Base-by-base conservation (phyloP, 1,284 basidiomycete species). In the Sphaerobolus stellatus region DNA sequence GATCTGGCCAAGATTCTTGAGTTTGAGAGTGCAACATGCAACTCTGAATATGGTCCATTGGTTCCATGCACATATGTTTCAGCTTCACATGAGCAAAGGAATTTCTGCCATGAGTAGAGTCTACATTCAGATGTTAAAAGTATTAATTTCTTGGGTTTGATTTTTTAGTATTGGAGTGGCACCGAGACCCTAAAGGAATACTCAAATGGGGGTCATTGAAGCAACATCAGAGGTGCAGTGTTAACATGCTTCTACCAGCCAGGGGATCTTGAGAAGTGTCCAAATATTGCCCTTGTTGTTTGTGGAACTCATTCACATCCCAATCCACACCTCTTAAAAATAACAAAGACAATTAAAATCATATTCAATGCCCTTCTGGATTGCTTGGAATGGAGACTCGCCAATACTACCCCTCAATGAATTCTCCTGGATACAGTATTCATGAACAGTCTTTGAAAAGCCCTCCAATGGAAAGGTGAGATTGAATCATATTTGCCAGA, bases 391-490 rank as follows among this genome's bases (percentile, higher is more conserved):
- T 68, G 64, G 66, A 48, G 50, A 30, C 53, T 68, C 0, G 64
- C 66, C 16, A 62, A 69, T 59, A 62, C 66, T 20, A 70, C 64
- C n/a, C 66, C 65, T 11, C 43, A 59, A 0, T 57, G 49, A 1
- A 44, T 70, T 0, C 30, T 66, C 28, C 48, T 62, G 4, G 59
- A 69, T 50, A 54, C 60, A 0, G 58, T 62, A 18, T 68, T 70
- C 43, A 49, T 66, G 16, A 27, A 34, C 25, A 56, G 54, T 3
- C 33, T 69, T 1, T 52, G 54, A 8, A 29, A 56, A 7, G 0
- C 45, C 14, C 54, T 68, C 13, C 56, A 56, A 5, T 69, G 63
- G 63, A 11, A 36, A 2, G 28, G 29, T 0, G 2, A 40, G 14
- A 16, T 16, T 1, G 43, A 52, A 36, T 57, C 52, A 6, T 50